Evolutionary conservation across 2,329 filamentous ascomycete species (phyloP).

Genomic region (Diplodia intermedia): DNA sequence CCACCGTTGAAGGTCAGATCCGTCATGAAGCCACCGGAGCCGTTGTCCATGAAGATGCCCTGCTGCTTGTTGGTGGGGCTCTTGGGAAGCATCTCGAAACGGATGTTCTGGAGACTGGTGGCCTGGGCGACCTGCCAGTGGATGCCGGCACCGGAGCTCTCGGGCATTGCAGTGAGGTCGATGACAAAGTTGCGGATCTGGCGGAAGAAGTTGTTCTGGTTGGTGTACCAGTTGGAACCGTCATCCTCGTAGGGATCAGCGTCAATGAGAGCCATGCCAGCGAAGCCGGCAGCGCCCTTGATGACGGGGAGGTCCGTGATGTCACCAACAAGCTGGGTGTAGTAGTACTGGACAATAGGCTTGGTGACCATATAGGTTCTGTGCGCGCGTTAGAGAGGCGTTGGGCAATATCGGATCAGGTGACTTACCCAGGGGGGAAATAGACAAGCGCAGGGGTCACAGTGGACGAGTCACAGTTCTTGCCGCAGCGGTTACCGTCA

Average conservation of each 20-base stretch:
- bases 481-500: constrained; percentile 78
- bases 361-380: constrained; percentile 77
- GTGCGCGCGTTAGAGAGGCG: background rate
- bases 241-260: constrained; percentile 80
- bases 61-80: constrained; percentile 57
- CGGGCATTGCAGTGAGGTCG: constrained; percentile 52
- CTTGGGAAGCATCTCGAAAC: constrained; percentile 62
- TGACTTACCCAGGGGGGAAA: constrained; percentile 73
- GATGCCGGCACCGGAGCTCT: constrained; percentile 55
- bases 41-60: constrained; percentile 67
- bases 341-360: constrained; percentile 86
- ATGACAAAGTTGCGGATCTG: constrained; percentile 63
- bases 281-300: constrained; percentile 68
- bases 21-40: constrained; percentile 66
- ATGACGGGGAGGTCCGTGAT: constrained; percentile 73
- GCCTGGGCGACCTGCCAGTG: constrained; percentile 75
- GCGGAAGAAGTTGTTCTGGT: constrained; percentile 64
- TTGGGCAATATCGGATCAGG: background rate
- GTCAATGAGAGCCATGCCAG: constrained; percentile 88
- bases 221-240: constrained; percentile 59
- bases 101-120: constrained; percentile 67
- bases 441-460: constrained; percentile 86
- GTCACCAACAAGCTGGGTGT: constrained; percentile 91
- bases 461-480: constrained; percentile 82
- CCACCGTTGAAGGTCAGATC: constrained; percentile 69